Base-by-base conservation (phyloP, 805 yeast genomes). In the Ogataea ramenticola region DNA sequence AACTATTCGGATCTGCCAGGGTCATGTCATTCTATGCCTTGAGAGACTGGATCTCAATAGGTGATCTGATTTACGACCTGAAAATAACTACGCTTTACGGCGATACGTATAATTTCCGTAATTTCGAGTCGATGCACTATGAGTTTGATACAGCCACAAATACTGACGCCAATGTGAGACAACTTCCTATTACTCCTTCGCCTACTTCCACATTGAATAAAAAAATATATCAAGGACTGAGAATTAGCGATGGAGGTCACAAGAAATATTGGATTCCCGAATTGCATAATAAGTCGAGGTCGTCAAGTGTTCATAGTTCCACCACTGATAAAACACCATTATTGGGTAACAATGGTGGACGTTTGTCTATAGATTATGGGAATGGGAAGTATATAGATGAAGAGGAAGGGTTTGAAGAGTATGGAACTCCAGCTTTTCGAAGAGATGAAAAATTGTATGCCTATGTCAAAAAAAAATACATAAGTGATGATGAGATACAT, bases 31-130 rank as follows among this genome's bases (percentile, higher is more conserved):
- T 48, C 36, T 71, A 75, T 46, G 96, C 98, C 0, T 44, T 88
- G 1, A 71, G 79, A 43, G 99, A 93, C 57, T 80, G 85, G 51
- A 65, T 83, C 44, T 93, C 93, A 0, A 58, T 75, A 44, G 79
- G 74, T n/a, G 99, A 93, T 62, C 69, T 93, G 43, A 61, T 79
- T 12, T 76, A 79, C 60, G 99, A 93, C 65, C 82, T 90, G 58
- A 78, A 74, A 52, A 67, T 73, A 40, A 78, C 95, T 0, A 75
- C 82, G 1, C 69, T 73, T 53, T 70, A 80, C 42, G 91, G 93
- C 3, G 80, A 79, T 44, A 71, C 72, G 43, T 91, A 93, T 58
- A 87, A 86, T 50, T 89, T 86, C 59, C 75, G 84, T 47, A 79
- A 79, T 45, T 91, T 89, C 65, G 96, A 90, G 58, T 80, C 96